phyloP scores from a whole-genome alignment of 1,284 basidiomycete genomes.

The Heterobasidion irregulare region DNA sequence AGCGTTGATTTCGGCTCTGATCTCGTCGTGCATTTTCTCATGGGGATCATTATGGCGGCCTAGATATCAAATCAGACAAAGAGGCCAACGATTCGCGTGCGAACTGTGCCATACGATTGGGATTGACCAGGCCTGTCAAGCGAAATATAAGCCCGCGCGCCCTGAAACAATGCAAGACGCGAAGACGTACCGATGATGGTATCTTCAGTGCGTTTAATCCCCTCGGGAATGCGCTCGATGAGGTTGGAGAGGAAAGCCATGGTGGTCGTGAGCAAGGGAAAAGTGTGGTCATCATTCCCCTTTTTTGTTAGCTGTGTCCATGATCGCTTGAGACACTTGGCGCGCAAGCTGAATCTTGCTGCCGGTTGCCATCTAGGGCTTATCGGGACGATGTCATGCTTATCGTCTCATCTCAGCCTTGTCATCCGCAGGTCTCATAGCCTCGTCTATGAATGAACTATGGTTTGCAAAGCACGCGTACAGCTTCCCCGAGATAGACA shows the following conservation, averaged over 20 bases:
- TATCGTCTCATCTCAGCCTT: no score
- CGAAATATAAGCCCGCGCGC: constrained; percentile 2
- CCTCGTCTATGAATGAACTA: no score
- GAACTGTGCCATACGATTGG: constrained; percentile 41
- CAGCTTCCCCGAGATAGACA: no score
- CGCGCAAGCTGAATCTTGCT: no score
- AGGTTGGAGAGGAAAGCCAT: constrained; percentile 13
- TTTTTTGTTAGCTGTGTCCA: neutral
- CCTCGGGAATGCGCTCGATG: constrained; percentile 20
- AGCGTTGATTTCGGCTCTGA: constrained; percentile 65
- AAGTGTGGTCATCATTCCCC: neutral
- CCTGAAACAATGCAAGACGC: neutral
- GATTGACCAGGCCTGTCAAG: constrained; percentile 40
- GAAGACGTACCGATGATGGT: constrained; percentile 21
- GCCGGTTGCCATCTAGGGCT: neutral
- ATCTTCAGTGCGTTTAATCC: constrained; percentile 19
- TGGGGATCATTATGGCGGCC: constrained; percentile 72
- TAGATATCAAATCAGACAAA: constrained; percentile 11
- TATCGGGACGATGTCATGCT: neutral
- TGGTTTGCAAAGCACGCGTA: no score
- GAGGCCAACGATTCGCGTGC: neutral
- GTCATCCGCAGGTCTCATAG: no score
- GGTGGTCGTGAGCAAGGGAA: neutral
- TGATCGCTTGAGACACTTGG: neutral
- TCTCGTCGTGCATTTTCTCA: constrained; percentile 59